These are phyloP conservation scores for Letharia columbiana DNA, from an alignment of 495 filamentous ascomycete genomes.

Conservation along the genomic window DNA sequence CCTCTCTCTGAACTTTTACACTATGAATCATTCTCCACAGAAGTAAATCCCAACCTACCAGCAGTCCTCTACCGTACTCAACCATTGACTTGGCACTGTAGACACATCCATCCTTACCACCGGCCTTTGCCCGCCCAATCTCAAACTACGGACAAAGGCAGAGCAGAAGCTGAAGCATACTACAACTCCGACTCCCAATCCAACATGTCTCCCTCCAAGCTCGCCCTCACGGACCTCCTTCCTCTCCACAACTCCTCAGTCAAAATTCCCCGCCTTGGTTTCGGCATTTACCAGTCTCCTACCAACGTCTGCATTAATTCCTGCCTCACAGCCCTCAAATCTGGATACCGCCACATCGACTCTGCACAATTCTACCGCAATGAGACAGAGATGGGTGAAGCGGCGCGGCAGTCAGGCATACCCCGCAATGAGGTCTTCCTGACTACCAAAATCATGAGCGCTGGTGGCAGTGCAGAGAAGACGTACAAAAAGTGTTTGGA, in stretches of 20 bases:
- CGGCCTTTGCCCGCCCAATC: slow-evolving; percentile 19
- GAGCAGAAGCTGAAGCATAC: slow-evolving; percentile 17
- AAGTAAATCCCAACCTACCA: not conserved
- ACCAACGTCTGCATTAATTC: slow-evolving; percentile 44
- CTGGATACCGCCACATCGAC: slow-evolving; percentile 66
- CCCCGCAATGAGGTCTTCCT: slow-evolving; percentile 53
- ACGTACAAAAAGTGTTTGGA: slow-evolving; percentile 51
- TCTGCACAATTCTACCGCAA: slow-evolving; percentile 65
- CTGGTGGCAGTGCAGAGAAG: slow-evolving; percentile 46
- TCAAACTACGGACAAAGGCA: slow-evolving; percentile 19
- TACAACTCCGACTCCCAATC: slow-evolving; percentile 4
- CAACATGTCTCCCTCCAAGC: slow-evolving; percentile 29
- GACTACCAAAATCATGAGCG: slow-evolving; percentile 56
- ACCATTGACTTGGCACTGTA: not conserved
- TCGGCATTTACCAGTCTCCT: slow-evolving; percentile 60
- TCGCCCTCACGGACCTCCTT: slow-evolving; percentile 43
- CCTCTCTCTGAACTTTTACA: not conserved
- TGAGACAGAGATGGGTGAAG: slow-evolving; percentile 57
- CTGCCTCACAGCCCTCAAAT: slow-evolving; percentile 50
- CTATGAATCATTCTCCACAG: not conserved
- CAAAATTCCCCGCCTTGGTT: slow-evolving; percentile 60
- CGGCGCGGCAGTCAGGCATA: slow-evolving; percentile 45
- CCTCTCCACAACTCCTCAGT: slow-evolving; percentile 46
- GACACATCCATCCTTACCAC: slow-evolving; percentile 23
- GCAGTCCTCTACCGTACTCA: not conserved